phyloP scores from a whole-genome alignment of 2,329 filamentous ascomycete species.

The Penicillium sumatraense region DNA sequence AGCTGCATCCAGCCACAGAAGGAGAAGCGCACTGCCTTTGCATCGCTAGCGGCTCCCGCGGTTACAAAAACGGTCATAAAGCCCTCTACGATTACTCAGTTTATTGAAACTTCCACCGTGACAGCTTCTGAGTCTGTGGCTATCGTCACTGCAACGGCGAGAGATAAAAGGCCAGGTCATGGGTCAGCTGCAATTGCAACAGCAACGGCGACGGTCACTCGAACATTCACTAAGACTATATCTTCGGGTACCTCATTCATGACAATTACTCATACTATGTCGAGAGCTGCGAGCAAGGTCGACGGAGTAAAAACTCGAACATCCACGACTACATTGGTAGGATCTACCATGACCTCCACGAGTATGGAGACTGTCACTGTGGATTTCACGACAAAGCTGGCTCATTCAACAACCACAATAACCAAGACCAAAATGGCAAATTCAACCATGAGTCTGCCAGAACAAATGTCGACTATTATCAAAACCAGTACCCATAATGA shows the following conservation, averaged over 20 bases:
- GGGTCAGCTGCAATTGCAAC: not conserved
- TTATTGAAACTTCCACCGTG: not conserved
- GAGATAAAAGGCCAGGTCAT: not conserved
- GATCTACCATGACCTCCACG: not conserved
- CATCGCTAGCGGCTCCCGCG: not conserved
- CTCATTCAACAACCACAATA: not conserved
- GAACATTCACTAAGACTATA: not conserved
- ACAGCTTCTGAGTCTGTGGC: not conserved
- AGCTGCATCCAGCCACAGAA: not conserved
- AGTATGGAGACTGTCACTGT: not conserved
- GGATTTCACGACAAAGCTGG: not conserved
- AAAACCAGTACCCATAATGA: not conserved
- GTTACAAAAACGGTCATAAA: not conserved
- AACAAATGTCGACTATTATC: not conserved
- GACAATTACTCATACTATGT: not conserved
- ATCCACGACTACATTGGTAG: not conserved
- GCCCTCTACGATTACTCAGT: not conserved
- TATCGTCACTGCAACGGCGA: not conserved
- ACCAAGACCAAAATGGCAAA: not conserved
- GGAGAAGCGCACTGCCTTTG: not conserved
- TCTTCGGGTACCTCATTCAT: not conserved
- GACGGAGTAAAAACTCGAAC: not conserved
- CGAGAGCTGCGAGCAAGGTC: not conserved
- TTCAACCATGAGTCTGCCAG: not conserved
- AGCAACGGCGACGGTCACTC: not conserved